Evolutionary conservation across 2,329 filamentous ascomycete genomes (phyloP), one percentile per base, ranked within the genome.

Genomic region (Phyllosticta ampelicida): DNA sequence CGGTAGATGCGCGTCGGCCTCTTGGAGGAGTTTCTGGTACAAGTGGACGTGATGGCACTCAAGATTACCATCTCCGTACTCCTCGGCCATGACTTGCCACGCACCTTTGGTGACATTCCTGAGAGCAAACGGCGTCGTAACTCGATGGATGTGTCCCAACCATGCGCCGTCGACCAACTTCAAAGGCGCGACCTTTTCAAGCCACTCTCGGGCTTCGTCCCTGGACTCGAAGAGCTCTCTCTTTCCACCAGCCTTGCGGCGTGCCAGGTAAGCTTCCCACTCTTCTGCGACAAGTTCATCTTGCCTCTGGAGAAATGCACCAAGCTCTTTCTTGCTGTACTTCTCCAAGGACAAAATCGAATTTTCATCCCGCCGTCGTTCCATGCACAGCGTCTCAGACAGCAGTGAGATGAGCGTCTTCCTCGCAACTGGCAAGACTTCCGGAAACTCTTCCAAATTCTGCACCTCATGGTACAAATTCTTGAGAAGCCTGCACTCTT

Each of bases 111-210:
- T 74, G 13, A 74, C 66, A 9, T 61, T 63, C 3, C 70, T 70
- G 19, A 75, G 65, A 9, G 63, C 61, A 61, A 77, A 76, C 3
- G 75, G 75, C 0, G 74, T 77, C 16, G 66, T 75, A 49, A 74
- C 67, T 51, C 75, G 73, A 62, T 78, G 70, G 23, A 78, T 68
- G 58, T 75, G 72, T 11, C 74, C 73, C 3, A 80, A 65, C 77
- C 77, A 80, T 10, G 76, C 74, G 2, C 77, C 77, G 56, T 80
- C 77, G 4, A 78, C 75, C 50, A 72, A 73, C 61, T 78, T 78
- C 51, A 77, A 67, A 4, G 75, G 75, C 9, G 75, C 72, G 53
- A 67, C 66, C 60, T 73, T 64, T 53, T 67, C 69, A 54, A 77
- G 68, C 71, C 72, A 77, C 59, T 67, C 65, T 53, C 68, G 63